phyloP scores from a whole-genome alignment of 1,139 yeast species.

The Suhomyces terraborum region DNA sequence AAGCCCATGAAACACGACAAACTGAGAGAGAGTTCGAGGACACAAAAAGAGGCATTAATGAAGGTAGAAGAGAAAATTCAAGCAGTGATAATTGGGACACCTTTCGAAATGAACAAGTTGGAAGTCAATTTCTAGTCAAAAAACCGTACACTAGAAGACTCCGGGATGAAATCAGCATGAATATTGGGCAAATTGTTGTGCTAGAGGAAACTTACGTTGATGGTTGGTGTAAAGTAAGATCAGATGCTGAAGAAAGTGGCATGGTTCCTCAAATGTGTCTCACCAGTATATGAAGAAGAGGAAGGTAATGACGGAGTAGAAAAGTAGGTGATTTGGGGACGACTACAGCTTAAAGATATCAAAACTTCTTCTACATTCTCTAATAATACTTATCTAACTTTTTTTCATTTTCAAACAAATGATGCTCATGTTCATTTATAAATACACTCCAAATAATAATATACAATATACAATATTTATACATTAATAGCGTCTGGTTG shows the following conservation, averaged over 20 bases:
- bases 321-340: not conserved
- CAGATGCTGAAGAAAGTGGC: constrained; percentile 16
- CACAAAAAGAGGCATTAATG: not conserved
- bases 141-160: constrained; percentile 31
- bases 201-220: constrained; percentile 35
- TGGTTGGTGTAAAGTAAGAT: constrained; percentile 42
- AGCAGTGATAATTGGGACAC: not conserved
- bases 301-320: not conserved
- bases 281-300: not conserved
- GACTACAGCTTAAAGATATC: not conserved
- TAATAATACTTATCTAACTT: too few relatives aligned
- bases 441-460: not conserved
- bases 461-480: not conserved
- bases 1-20: too few relatives aligned
- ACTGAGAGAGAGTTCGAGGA: too few relatives aligned
- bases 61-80: too few relatives aligned
- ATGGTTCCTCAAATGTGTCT: constrained; percentile 41
- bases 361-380: too few relatives aligned
- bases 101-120: not conserved
- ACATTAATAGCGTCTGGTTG: constrained; percentile 15
- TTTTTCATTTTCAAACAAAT: constrained; percentile 12
- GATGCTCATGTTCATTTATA: constrained; percentile 5
- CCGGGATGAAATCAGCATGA: constrained; percentile 38
- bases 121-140: constrained; percentile 23
- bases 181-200: constrained; percentile 34